phyloP scores from a whole-genome alignment of 2,329 filamentous ascomycete genomes.

The Pyrenochaeta sp. region DNA sequence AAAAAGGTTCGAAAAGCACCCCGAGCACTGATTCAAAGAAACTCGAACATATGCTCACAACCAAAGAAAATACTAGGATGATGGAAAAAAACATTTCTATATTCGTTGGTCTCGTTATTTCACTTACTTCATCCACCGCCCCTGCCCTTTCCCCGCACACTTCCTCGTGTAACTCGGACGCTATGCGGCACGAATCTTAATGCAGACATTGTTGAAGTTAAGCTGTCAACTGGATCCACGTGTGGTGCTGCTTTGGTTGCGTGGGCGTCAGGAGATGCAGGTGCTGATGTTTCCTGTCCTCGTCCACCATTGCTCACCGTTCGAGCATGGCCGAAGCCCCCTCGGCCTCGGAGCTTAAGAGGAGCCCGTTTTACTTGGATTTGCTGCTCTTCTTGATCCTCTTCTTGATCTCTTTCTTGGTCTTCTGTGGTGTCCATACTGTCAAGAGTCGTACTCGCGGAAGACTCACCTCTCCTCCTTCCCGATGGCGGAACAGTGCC shows the following conservation, averaged over 20 bases:
- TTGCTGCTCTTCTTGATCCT: conserved; percentile 10
- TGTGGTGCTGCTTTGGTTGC: conserved; percentile 3
- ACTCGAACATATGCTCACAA: neutral
- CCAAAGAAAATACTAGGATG: neutral
- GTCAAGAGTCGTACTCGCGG: conserved; percentile 23
- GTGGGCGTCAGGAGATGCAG: conserved; percentile 4
- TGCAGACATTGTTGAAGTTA: conserved; percentile 73
- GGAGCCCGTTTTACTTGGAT: conserved; percentile 23
- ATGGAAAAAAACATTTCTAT: neutral
- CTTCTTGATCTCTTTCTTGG: conserved; percentile 12
- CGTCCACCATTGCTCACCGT: conserved; percentile 19
- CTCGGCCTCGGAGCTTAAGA: conserved; percentile 36
- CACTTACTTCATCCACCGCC: neutral
- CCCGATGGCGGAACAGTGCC: conserved; percentile 6
- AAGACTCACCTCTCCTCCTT: conserved; percentile 28
- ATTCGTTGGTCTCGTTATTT: neutral
- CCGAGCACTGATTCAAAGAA: conserved; percentile 4
- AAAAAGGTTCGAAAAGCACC: conserved; percentile 4
- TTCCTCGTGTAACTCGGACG: conserved; percentile 30
- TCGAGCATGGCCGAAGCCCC: conserved; percentile 38
- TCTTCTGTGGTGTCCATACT: conserved; percentile 34
- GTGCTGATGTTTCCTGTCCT: conserved; percentile 5
- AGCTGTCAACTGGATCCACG: conserved; percentile 67
- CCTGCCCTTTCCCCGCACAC: conserved; percentile 25
- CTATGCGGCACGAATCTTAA: conserved; percentile 71